Base-by-base conservation (phyloP, 805 yeast species). In the Tetrapisispora pingtungensis region DNA sequence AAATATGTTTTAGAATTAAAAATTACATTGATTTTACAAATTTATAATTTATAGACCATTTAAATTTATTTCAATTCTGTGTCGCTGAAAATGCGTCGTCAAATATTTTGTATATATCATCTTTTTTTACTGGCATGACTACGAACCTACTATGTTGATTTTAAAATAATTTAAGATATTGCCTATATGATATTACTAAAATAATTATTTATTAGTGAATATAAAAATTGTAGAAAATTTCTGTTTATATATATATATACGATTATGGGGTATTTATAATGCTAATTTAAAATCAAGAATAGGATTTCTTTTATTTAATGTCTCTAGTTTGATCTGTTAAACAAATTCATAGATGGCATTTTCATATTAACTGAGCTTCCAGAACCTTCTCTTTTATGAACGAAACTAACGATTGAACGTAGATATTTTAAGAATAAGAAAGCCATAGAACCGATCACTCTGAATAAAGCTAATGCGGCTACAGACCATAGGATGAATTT, bases 401-500 rank as follows among this genome's bases (percentile, higher is more conserved):
- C 62, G 41, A 62, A 61, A 48, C 70, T 70, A 26, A 71, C 65
- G 24, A 66, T 47, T 46, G 65, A 54, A 44, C 75, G 66, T 37
- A 68, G 43, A 43, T 62, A 67, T 48, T 68, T 64, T 42, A 66
- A 53, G 41, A 64, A 52, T 55, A 93, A 70, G 67, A 80, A 93
- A 1, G 80, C 73, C 34, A 78, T 55, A 0, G 97, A 85, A 1
- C 97, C 98, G 26, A 74, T 44, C 1, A 89, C 95, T 65, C 97
- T 77, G 64, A 88, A 75, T 5, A 78, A 67, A 0, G 97, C 83
- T 54, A 93, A 71, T 0, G 75, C 80, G 1, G 96, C 96, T 45
- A 90, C 97, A 10, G 90, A 74, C 97, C 97, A 89, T 48, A 93
- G 69, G 54, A 93, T 85, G 58, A 87, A 80, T 24, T 81, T 80